phyloP scores from a whole-genome alignment of 352 stramenopile genomes.

The Detonula confervacea region DNA sequence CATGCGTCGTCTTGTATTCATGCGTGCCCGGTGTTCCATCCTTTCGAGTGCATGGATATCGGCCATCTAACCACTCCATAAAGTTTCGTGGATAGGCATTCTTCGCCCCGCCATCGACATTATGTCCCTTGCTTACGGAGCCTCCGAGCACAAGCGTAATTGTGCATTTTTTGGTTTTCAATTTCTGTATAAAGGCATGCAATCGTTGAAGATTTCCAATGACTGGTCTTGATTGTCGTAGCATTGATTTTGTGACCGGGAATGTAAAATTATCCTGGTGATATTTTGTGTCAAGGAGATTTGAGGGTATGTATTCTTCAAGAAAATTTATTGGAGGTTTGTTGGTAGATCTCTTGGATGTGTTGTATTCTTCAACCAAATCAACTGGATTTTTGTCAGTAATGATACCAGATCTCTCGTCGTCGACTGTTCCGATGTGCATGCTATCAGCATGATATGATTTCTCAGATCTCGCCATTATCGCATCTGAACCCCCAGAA shows the following conservation, averaged over 20 bases:
- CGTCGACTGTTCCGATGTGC: too few species aligned
- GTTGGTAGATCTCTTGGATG: too few species aligned
- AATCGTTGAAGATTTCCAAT: slow-evolving; percentile 53
- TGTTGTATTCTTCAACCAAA: too few species aligned
- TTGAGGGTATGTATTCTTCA: too few species aligned
- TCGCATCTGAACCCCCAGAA: too few species aligned
- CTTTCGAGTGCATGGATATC: slow-evolving; percentile 27
- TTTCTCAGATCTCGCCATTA: too few species aligned
- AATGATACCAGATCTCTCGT: too few species aligned
- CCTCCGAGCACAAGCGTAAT: slow-evolving; percentile 50
- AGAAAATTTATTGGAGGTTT: too few species aligned
- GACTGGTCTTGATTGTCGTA: slow-evolving; percentile 36
- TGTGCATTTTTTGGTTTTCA: slow-evolving; percentile 45
- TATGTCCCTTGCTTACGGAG: slow-evolving; percentile 17
- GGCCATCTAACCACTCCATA: slow-evolving; percentile 48
- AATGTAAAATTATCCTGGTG: slow-evolving; percentile 14
- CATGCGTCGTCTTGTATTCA: slow-evolving; percentile 29
- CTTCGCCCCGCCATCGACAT: slow-evolving; percentile 10
- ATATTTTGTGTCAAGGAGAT: too few species aligned
- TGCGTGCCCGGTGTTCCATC: slow-evolving; percentile 20
- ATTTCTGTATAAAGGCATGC: slow-evolving; percentile 43
- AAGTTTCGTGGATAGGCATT: slow-evolving; percentile 43
- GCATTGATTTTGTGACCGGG: slow-evolving; percentile 27
- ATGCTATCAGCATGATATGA: too few species aligned
- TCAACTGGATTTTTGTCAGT: too few species aligned